Conservation (phyloP, 176 grass and related monocot genomes). For the Oryza australiensis region DNA sequence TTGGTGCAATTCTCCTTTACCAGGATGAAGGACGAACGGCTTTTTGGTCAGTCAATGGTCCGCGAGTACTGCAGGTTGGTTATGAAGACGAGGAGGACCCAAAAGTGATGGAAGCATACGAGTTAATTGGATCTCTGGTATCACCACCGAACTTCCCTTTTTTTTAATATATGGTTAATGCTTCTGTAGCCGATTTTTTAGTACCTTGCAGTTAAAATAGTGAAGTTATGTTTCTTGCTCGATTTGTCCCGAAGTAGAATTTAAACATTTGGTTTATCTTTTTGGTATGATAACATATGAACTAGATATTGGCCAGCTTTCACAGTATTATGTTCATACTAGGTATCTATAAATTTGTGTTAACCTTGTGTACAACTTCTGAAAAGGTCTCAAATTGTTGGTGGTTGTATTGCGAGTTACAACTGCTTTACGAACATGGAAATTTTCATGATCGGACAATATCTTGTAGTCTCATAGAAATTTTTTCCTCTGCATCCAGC, state of each 20-base stretch:
- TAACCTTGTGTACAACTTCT: not conserved
- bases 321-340: not conserved
- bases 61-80: slow-evolving; percentile 81
- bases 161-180: slow-evolving; percentile 14
- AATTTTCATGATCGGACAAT: not conserved
- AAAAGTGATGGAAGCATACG: slow-evolving; percentile 95
- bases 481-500: not conserved
- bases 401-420: not conserved
- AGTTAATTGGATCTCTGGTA: slow-evolving; percentile 97
- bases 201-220: not conserved
- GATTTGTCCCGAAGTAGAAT: not conserved
- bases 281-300: not conserved
- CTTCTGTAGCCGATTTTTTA: not conserved
- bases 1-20: slow-evolving; percentile 15
- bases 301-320: not conserved
- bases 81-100: slow-evolving; percentile 91
- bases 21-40: slow-evolving; percentile 80
- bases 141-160: slow-evolving; percentile 13
- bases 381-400: not conserved
- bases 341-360: not conserved
- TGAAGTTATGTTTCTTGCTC: not conserved
- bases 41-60: slow-evolving; percentile 89
- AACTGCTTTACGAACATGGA: not conserved
- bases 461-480: not conserved
- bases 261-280: not conserved